Evolutionary conservation across 176 grass and related monocot species (phyloP), one percentile per base, ranked within the genome.

Genomic region (Aechmea fasciata): DNA sequence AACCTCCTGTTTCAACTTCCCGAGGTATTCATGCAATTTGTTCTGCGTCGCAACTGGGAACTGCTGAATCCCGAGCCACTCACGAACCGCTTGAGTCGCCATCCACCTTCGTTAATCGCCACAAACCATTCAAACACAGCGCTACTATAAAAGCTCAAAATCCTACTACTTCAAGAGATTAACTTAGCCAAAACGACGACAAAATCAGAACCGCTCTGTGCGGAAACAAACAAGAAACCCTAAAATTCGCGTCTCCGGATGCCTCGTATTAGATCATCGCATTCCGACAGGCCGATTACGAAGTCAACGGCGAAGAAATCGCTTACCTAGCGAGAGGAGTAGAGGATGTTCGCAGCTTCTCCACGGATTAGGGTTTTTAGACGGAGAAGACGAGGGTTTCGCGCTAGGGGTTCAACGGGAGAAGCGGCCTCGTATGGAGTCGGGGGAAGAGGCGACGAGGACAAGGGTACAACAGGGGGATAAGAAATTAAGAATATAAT

Each of bases 21-120:
- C 65, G 15, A 77, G 47, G 50, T 69, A 69, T 26, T 77, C 75
- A 26, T 61, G 65, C 51, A 69, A 77, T 69, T 63, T 77, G 52
- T 59, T 69, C 65, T 61, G 51, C 0, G 65, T 69, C 9, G 52
- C 41, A 25, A 51, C 9, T 4, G 65, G 75, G 12, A 77, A 77
- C 65, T 69, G 18, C 18, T 63, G 65, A 41, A 69, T 69, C 26
- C 52, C 65, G 13, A 15, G 2, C 65, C 65, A 77, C 59, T 68
- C 64, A 14, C 50, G 64, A 76, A 51, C 15, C 12, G 57, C 8
- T 68, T 50, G 73, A 14, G 24, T 25, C 17, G 63, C 20, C 73
- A 66, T 8, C 5, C 13, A 7, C 53, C 13, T 57, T n/a, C 15
- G 54, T 18, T 57, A 59, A 59, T 59, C 55, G 13, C 15, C 55